A percentile compares a stretch with the other conserved stretches of the same genome.
These are phyloP conservation scores for Rhizophora mangle DNA, from an alignment of 345 rosid species.

Conservation along the genomic window DNA sequence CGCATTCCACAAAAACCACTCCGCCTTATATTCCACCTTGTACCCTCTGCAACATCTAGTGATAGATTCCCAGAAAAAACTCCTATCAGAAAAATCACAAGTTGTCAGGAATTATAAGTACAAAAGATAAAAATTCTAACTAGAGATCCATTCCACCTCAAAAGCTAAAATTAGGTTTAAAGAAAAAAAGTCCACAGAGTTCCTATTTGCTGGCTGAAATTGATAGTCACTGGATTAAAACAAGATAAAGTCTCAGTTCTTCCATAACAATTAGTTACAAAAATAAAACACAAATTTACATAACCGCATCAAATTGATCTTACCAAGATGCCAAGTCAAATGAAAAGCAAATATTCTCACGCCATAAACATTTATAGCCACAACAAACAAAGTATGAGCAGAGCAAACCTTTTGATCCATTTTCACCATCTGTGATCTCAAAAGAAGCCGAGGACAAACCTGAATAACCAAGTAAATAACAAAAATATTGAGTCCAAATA, in stretches of 20 bases:
- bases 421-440: constrained; percentile 55
- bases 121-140: not conserved
- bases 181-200: not conserved
- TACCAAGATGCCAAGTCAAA: not conserved
- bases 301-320: not conserved
- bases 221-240: too few species aligned
- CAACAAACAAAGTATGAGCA: not conserved
- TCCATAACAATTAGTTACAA: too few species aligned
- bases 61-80: constrained; percentile 85
- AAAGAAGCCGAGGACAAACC: constrained; percentile 87
- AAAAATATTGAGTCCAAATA: not conserved
- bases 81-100: constrained; percentile 34
- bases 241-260: too few species aligned
- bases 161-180: not conserved
- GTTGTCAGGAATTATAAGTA: not conserved
- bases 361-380: not conserved
- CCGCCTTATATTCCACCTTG: constrained; percentile 71
- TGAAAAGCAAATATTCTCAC: not conserved
- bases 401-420: constrained; percentile 42
- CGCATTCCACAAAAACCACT: constrained; percentile 97
- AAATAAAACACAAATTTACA: too few species aligned
- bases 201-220: not conserved
- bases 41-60: constrained; percentile 52
- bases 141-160: not conserved
- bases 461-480: constrained; percentile 22